Conservation (phyloP, 1,284 basidiomycete genomes). For the Pseudozyma thailandica region DNA sequence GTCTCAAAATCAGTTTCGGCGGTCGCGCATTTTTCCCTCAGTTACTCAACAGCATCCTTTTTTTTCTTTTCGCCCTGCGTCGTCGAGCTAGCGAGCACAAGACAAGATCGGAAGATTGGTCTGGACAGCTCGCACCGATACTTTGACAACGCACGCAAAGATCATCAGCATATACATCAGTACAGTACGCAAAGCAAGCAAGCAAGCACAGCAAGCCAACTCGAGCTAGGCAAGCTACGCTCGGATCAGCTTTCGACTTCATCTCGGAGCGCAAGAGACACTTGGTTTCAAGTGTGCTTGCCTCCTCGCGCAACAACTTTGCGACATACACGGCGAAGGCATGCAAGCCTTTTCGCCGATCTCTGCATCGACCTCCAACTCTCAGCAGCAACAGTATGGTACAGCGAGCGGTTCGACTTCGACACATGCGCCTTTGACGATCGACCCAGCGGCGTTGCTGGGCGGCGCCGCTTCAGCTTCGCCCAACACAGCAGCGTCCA, state of each 20-base stretch:
- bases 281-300: background rate
- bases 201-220: slow-evolving; percentile 1
- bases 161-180: slow-evolving; percentile 1
- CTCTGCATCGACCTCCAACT: slow-evolving; percentile 18
- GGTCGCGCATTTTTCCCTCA: slow-evolving; percentile 3
- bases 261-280: slow-evolving; percentile 4
- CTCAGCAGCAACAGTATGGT: background rate
- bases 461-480: slow-evolving; percentile 1
- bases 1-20: slow-evolving; percentile 6
- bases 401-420: background rate
- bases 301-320: background rate
- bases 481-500: slow-evolving; percentile 5
- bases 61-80: background rate
- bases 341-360: slow-evolving; percentile 39
- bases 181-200: background rate
- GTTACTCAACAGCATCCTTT: background rate
- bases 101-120: slow-evolving; percentile 26
- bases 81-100: background rate
- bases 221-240: background rate
- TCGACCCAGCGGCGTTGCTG: slow-evolving; percentile 35
- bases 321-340: slow-evolving; percentile 2
- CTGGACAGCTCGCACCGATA: background rate
- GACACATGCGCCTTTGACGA: slow-evolving; percentile 31
- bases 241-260: slow-evolving; percentile 12
- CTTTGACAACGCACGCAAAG: background rate